Conservation (phyloP, 129 eudicot genomes). For the Kitagawia praeruptora region DNA sequence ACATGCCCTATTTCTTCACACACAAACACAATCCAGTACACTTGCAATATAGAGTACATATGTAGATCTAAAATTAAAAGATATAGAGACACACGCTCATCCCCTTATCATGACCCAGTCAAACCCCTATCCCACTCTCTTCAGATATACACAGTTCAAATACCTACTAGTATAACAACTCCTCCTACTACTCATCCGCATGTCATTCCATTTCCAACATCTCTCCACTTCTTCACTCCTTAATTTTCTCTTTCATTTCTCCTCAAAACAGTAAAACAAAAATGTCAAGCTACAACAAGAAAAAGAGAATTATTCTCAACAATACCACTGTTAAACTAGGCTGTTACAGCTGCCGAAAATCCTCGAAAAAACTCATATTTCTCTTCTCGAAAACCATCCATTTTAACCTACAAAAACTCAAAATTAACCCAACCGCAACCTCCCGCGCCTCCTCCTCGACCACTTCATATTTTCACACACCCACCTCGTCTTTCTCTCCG, state of each 20-base stretch:
- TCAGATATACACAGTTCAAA: neutral
- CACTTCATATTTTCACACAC: conserved; percentile 31
- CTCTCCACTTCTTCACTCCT: neutral
- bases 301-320: conserved; percentile 41
- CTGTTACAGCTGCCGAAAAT: conserved; percentile 56
- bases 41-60: too few species aligned
- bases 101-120: neutral
- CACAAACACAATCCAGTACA: neutral
- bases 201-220: neutral
- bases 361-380: conserved; percentile 29
- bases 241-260: neutral
- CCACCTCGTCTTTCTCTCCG: conserved; percentile 23
- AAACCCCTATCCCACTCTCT: neutral
- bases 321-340: conserved; percentile 51
- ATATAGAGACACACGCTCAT: neutral
- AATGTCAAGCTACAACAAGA: conserved; percentile 46
- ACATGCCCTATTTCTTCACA: neutral
- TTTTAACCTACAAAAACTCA: conserved; percentile 35
- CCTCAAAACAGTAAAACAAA: neutral
- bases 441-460: conserved; percentile 33
- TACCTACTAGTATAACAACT: neutral
- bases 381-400: conserved; percentile 46
- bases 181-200: neutral
- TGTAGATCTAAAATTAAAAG: neutral
- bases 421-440: conserved; percentile 12